These are phyloP conservation scores for Lachancea kluyveri DNA, from an alignment of 805 yeast genomes.

Conservation along the genomic window DNA sequence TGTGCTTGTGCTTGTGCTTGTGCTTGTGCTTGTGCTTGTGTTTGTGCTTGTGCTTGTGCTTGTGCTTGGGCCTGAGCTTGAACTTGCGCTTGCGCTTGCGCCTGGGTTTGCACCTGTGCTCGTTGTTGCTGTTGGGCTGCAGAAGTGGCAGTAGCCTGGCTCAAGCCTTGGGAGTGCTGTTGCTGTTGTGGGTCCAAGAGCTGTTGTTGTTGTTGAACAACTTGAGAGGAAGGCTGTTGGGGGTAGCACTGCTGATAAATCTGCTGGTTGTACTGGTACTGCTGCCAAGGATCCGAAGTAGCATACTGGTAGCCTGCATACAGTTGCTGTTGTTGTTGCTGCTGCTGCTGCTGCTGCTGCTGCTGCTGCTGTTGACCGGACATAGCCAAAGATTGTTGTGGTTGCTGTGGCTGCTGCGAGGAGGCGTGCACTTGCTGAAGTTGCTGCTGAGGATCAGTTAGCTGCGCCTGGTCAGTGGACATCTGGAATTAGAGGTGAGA, in stretches of 20 bases:
- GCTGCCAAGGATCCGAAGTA: constrained; percentile 2
- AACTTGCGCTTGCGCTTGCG: constrained; percentile 7
- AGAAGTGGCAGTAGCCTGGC: constrained; percentile 6
- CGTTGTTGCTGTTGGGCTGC: constrained; percentile 6
- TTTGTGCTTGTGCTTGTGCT: constrained; percentile 7
- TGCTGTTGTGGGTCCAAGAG: constrained; percentile 3
- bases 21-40: background rate
- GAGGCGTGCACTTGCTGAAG: too few species aligned
- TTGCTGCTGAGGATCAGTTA: background rate
- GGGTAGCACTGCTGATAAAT: too few species aligned
- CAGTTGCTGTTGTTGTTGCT: background rate
- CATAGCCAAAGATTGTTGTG: constrained; percentile 1
- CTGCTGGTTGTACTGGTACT: constrained; percentile 8
- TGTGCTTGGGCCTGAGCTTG: constrained; percentile 7
- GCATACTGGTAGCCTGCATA: constrained; percentile 2
- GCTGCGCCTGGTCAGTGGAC: background rate
- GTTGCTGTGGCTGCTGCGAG: constrained; percentile 4
- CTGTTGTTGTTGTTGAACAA: background rate
- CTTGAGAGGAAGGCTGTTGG: too few species aligned
- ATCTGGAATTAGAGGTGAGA: background rate
- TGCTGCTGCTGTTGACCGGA: constrained; percentile 9
- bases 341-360: constrained; percentile 5
- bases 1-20: constrained; percentile 1
- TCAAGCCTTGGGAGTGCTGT: constrained; percentile 6
- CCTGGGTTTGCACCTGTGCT: constrained; percentile 3